Base-by-base conservation (phyloP, 116 monocot genomes). In the Trichopus zeylanicus region DNA sequence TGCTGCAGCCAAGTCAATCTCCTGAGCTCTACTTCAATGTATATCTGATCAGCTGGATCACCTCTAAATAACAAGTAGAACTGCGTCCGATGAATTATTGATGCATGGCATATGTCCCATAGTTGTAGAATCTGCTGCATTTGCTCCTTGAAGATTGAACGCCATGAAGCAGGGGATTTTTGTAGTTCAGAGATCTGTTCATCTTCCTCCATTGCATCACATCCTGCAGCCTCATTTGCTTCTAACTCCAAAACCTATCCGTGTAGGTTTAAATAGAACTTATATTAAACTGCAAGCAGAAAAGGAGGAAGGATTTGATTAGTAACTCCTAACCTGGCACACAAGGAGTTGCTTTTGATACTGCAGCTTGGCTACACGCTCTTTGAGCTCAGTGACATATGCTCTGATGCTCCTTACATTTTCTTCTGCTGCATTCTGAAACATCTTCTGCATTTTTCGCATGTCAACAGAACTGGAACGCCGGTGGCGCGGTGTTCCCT, bases 271-370 rank as follows among this genome's bases (percentile, higher is more conserved):
- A n/a, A n/a, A n/a, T n/a, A n/a, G n/a, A 57, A 19, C 13, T 32
- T 57, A 32, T 20, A 57, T 16, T 32, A 32, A 12, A 67, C 19
- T 46, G 39, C 7, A 5, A 35, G 34, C 34, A 6, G 7, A 35
- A 6, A 35, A 35, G n/a, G n/a, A n/a, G n/a, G n/a, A n/a, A 35
- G 34, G 5, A 5, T 5, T 35, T 6, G 49, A 55, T 31, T 39
- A 16, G 60, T 21, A n/a, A 58, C 38, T 60, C 0, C 38, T 33
- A 22, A 91, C 91, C 91, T 97, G 97, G 70, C 97, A 91, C n/a
- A 91, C 97, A 13, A 97, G 82, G 20, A 97, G 80, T 42, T 97
- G 91, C 61, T 97, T 97, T 64, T 97, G 91, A 66, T 97, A 97
- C 46, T 97, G 97, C 61, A 97, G 73, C 60, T 97, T 97, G 2